Percentiles rank a stretch among this genome's conserved stretches.
Evolutionary conservation across 495 filamentous ascomycete genomes (phyloP).

Genomic region (Bacidia gigantensis): DNA sequence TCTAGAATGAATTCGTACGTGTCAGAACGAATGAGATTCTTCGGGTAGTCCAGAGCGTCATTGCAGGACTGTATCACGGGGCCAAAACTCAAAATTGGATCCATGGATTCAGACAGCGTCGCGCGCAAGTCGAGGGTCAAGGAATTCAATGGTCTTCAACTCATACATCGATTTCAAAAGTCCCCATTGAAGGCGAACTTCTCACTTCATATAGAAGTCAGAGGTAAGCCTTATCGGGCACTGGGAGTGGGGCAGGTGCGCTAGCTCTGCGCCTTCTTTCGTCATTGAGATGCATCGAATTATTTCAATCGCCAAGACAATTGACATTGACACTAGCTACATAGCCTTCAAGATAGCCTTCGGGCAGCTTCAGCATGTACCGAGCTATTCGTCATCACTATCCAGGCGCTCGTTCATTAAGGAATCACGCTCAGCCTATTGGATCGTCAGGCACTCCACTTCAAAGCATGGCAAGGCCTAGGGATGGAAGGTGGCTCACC

Average conservation of each 20-base stretch:
- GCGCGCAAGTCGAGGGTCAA: neutral
- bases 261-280: neutral
- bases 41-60: slow-evolving; percentile 9
- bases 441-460: slow-evolving; percentile 5
- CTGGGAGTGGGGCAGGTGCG: neutral
- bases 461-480: neutral
- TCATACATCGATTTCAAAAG: neutral
- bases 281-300: neutral
- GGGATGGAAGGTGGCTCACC: neutral
- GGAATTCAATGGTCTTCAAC: neutral
- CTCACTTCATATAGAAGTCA: neutral
- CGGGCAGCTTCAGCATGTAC: slow-evolving; percentile 15
- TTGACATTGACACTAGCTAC: neutral
- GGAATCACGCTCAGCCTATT: neutral
- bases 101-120: neutral
- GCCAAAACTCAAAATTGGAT: neutral
- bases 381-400: neutral
- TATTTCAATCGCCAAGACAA: neutral
- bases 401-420: neutral
- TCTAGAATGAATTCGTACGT: slow-evolving; percentile 4
- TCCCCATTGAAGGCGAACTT: neutral
- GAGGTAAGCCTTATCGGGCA: neutral
- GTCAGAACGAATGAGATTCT: slow-evolving; percentile 7
- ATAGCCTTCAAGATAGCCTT: neutral
- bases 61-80: slow-evolving; percentile 2